These are phyloP conservation scores for Geum urbanum DNA, from an alignment of 306 rosid species.

Conservation along the genomic window DNA sequence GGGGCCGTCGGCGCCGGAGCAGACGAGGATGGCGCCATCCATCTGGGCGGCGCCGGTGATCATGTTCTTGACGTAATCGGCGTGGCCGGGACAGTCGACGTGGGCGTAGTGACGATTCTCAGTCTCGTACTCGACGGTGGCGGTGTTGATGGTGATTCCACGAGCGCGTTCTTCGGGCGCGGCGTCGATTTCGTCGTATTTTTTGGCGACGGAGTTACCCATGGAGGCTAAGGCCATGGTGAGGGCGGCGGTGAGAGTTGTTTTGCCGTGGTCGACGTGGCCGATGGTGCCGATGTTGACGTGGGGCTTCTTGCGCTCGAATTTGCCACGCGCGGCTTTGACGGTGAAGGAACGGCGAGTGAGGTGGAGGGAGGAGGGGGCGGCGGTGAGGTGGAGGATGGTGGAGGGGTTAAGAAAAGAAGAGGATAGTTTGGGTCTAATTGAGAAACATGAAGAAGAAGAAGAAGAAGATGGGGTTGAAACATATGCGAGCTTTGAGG, in stretches of 20 bases:
- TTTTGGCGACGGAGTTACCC: constrained; percentile 62
- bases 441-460: constrained; percentile 22
- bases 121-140: constrained; percentile 88
- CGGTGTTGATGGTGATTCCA: constrained; percentile 87
- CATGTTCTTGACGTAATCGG: constrained; percentile 77
- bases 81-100: constrained; percentile 83
- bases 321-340: constrained; percentile 78
- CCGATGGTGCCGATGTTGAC: constrained; percentile 88
- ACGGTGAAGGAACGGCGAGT: constrained; percentile 45
- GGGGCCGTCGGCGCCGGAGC: constrained; percentile 78
- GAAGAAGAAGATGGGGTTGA: constrained; percentile 22
- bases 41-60: constrained; percentile 82
- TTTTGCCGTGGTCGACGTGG: constrained; percentile 90
- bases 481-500: constrained; percentile 38
- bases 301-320: constrained; percentile 87
- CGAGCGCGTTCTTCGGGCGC: constrained; percentile 91
- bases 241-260: constrained; percentile 86
- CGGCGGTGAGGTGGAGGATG: constrained; percentile 41
- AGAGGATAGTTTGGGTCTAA: constrained; percentile 48
- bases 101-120: constrained; percentile 86
- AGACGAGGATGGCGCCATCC: constrained; percentile 80
- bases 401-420: constrained; percentile 61
- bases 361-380: constrained; percentile 27
- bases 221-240: constrained; percentile 74
- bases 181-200: constrained; percentile 84